Evolutionary conservation across 805 yeast species (phyloP), one percentile per base, ranked within the genome.

Genomic region (Maudiozyma pseudohumilis): DNA sequence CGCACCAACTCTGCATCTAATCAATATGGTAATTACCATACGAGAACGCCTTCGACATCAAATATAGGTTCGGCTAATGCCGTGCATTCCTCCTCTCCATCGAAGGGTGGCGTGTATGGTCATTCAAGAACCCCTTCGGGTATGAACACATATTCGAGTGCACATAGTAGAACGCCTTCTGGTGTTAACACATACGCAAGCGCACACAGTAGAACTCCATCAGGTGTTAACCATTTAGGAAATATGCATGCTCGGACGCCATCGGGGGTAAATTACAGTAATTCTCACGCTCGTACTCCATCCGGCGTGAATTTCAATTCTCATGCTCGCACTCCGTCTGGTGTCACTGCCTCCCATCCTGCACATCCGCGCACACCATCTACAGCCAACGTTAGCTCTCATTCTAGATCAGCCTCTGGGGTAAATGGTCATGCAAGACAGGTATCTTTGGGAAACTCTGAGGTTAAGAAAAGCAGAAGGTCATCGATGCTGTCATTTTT

Each of bases 401-500:
- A 31, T n/a, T 30, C 32, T 16, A 37, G 35, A 16, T 29, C 21
- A 13, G 29, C 36, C 10, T 19, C 36, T 9, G 26, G 19, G 3
- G 28, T 32, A n/a, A 19, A 17, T 6, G 15, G 17, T 7, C 29
- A 30, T 13, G 13, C 13, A 3, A 48, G 43, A 34, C 37, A 39
- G 4, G 35, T 42, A 5, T 46, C 53, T 10, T 45, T 43, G 34
- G 27, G 23, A 4, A 52, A 48, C 23, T 39, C 49, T 20, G 56
- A 50, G 8, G 47, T 49, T 4, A 56, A 52, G 31, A 52, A 56
- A 25, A 82, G 77, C 50, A 71, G 72, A 48, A 69, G 84, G 43
- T 75, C 82, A 0, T 76, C 84, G 0, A 59, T 77, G 27, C 67
- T 77, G 40, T 70, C 75, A 36, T 77, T 73, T 44, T 53, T 73